Evolutionary conservation across 768 basidiomycete genomes (phyloP).

Genomic region (Suillus fuscotomentosus): DNA sequence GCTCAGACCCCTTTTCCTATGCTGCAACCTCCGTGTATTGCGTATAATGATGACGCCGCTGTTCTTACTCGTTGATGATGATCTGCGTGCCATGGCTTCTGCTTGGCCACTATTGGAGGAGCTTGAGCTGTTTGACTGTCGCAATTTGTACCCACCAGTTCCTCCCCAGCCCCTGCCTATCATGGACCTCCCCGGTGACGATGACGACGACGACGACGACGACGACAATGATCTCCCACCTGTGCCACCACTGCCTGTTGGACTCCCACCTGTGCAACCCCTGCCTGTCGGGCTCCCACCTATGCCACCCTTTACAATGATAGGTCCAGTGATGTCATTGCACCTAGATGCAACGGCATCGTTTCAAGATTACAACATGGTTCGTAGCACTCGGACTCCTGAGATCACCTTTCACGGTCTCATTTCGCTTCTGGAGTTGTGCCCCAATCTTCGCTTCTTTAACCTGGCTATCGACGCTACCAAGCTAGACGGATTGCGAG

Average conservation of each 20-base stretch:
- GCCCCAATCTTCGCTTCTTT: conserved; percentile 2
- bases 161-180: not conserved
- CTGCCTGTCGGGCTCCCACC: not conserved
- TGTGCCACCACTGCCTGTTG: not conserved
- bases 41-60: not conserved
- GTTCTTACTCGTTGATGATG: conserved; percentile 1
- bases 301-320: not conserved
- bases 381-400: not conserved
- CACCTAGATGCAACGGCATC: not conserved
- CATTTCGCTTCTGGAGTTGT: not conserved
- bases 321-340: not conserved
- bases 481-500: not conserved
- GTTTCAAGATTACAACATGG: not conserved
- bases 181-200: not conserved
- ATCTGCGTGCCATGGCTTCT: conserved; percentile 1
- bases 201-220: not conserved
- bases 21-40: not conserved
- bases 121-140: not conserved
- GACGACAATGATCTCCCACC: not conserved
- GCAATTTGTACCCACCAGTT: not conserved
- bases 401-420: conserved; percentile 9
- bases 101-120: conserved; percentile 8
- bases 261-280: not conserved
- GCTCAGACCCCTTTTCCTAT: not conserved
- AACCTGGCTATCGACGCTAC: conserved; percentile 4